Conservation (phyloP, 768 basidiomycete species). For the Russula sp. region DNA sequence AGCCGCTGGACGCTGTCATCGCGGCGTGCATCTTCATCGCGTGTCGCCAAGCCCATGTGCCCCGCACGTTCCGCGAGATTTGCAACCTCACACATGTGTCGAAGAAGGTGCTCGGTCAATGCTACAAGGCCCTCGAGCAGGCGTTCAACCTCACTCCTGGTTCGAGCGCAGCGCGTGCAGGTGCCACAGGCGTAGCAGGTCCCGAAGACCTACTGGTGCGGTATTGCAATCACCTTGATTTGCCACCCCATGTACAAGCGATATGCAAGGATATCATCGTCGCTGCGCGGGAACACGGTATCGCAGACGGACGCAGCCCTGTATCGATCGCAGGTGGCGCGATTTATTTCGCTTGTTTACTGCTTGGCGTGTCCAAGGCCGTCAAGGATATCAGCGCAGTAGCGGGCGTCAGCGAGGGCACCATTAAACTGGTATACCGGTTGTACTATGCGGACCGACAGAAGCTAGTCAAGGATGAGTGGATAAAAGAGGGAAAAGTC, state of each 20-base stretch:
- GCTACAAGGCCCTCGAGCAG: conserved; percentile 83
- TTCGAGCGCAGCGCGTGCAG: conserved; percentile 49
- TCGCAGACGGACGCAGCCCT: conserved; percentile 91
- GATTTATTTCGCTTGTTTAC: conserved; percentile 86
- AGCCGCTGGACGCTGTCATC: conserved; percentile 88
- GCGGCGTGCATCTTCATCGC: conserved; percentile 99
- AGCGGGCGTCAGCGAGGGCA: conserved; percentile 93
- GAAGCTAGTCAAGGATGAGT: conserved; percentile 79
- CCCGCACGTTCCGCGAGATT: conserved; percentile 93
- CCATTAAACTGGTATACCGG: conserved; percentile 87
- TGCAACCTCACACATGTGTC: conserved; percentile 90
- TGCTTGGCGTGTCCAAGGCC: conserved; percentile 72
- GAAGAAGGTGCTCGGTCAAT: conserved; percentile 94
- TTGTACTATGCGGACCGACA: conserved; percentile 71
- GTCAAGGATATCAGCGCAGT: conserved; percentile 85
- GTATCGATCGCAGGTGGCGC: conserved; percentile 98
- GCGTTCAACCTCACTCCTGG: conserved; percentile 88
- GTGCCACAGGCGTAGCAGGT: conserved; percentile 47
- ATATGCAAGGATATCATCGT: conserved; percentile 82
- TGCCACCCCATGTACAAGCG: conserved; percentile 77
- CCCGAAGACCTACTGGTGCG: conserved; percentile 88
- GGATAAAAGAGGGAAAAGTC: conserved; percentile 78
- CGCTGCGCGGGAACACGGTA: conserved; percentile 74
- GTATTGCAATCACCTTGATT: conserved; percentile 89
- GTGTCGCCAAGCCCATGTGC: conserved; percentile 92